A percentile compares a stretch with the other conserved stretches of the same genome.
Evolutionary conservation across 78 protist genomes (phyloP).

Genomic region (Dictyostelium purpureum): DNA sequence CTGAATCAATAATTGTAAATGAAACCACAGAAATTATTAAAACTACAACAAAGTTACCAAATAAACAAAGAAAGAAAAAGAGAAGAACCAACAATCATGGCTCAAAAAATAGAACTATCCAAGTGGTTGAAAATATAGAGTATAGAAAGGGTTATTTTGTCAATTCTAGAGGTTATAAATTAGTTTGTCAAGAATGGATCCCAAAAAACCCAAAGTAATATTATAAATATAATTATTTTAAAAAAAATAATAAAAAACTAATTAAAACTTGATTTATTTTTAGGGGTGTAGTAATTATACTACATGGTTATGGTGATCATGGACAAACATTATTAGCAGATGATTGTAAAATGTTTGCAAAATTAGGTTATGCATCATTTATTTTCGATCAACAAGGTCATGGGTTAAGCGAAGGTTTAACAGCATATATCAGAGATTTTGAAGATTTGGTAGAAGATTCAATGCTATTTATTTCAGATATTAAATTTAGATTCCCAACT

Average conservation of each 20-base stretch:
- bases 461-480: conserved; percentile 16
- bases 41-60: not conserved
- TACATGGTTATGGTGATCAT: conserved; percentile 75
- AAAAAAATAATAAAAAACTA: not conserved
- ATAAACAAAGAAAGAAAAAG: not conserved
- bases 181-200: conserved; percentile 67
- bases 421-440: conserved; percentile 20
- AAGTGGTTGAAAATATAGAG: too few relatives aligned
- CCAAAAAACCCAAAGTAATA: conserved; percentile 50
- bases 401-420: conserved; percentile 48
- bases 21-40: not conserved
- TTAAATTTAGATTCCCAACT: conserved; percentile 21
- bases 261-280: not conserved
- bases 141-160: conserved; percentile 45
- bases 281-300: conserved; percentile 19
- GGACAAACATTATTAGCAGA: conserved; percentile 9
- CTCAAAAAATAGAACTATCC: not conserved
- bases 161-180: conserved; percentile 45
- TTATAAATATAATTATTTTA: not conserved
- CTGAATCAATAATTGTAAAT: not conserved
- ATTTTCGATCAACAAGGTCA: conserved; percentile 72
- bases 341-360: conserved; percentile 17
- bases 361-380: conserved; percentile 24
- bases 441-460: conserved; percentile 67
- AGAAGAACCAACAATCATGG: not conserved